Evolutionary conservation across 75 land plant species (phyloP).

Genomic region (Gnetum montanum): DNA sequence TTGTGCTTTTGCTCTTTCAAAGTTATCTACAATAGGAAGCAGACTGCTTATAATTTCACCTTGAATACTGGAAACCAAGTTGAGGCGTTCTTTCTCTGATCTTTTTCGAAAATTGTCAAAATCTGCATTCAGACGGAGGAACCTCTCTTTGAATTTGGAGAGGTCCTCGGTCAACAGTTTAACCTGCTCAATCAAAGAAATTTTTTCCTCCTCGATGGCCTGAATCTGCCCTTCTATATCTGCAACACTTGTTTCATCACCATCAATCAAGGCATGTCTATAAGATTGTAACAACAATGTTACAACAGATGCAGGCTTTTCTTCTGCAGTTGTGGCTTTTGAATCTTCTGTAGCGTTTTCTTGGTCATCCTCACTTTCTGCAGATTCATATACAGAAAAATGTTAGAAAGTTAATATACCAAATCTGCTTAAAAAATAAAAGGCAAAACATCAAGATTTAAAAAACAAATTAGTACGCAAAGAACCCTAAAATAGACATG

Average conservation of each 20-base stretch:
- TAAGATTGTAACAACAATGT: constrained; percentile 37
- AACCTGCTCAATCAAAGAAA: constrained; percentile 29
- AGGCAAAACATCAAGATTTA: too few species aligned
- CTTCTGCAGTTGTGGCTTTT: background rate
- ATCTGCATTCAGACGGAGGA: constrained; percentile 84
- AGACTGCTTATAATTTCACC: constrained; percentile 82
- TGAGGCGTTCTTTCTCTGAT: constrained; percentile 58
- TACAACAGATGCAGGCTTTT: constrained; percentile 12
- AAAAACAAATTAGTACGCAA: too few species aligned
- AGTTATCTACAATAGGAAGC: constrained; percentile 89
- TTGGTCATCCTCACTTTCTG: constrained; percentile 4
- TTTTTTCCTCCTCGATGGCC: constrained; percentile 38
- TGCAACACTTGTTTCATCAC: constrained; percentile 41
- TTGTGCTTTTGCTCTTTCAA: constrained; percentile 79
- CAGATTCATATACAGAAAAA: too few species aligned
- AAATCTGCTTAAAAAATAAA: too few species aligned
- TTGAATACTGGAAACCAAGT: constrained; percentile 42
- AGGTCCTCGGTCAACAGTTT: constrained; percentile 47
- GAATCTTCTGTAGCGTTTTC: constrained; percentile 8
- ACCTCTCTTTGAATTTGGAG: constrained; percentile 52
- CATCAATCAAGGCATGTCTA: constrained; percentile 55
- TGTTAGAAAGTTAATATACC: too few species aligned
- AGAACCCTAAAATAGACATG: too few species aligned
- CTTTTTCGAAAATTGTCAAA: constrained; percentile 94
- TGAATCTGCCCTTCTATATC: constrained; percentile 42